A percentile compares a stretch with the other conserved stretches of the same genome.
Conservation (phyloP, 495 filamentous ascomycete genomes). For the Stereocaulon alpinum region DNA sequence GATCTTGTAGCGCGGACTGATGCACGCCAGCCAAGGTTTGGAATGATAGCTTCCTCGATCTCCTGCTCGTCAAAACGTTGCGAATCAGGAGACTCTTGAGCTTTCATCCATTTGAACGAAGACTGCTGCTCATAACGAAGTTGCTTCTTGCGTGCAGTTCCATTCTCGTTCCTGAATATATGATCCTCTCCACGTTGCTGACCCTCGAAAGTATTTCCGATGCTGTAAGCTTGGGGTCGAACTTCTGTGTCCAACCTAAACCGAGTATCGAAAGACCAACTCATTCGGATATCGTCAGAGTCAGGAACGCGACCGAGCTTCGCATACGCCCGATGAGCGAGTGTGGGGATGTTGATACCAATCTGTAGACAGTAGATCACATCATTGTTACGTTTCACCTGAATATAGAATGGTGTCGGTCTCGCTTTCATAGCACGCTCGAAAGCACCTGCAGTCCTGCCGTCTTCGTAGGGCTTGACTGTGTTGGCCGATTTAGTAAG, state of each 20-base stretch:
- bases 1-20: constrained; percentile 45
- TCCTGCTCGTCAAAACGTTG: constrained; percentile 51
- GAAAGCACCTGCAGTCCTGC: constrained; percentile 22
- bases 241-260: too few species aligned
- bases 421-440: constrained; percentile 33
- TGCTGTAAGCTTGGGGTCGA: too few species aligned
- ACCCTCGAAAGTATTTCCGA: too few species aligned
- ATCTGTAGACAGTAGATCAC: constrained; percentile 19
- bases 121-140: constrained; percentile 48
- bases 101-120: constrained; percentile 56
- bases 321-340: constrained; percentile 40
- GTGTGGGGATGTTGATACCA: constrained; percentile 42
- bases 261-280: too few species aligned
- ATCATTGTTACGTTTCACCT: constrained; percentile 19
- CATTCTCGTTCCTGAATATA: too few species aligned
- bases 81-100: constrained; percentile 40
- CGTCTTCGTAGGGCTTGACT: constrained; percentile 4
- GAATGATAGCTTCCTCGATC: constrained; percentile 53
- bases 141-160: too few species aligned
- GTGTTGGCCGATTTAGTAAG: constrained; percentile 6
- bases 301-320: not conserved
- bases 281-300: too few species aligned
- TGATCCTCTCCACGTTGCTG: too few species aligned
- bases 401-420: constrained; percentile 38
- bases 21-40: constrained; percentile 49